Conservation (phyloP, 2,329 filamentous ascomycete species). For the Claviceps citrina region DNA sequence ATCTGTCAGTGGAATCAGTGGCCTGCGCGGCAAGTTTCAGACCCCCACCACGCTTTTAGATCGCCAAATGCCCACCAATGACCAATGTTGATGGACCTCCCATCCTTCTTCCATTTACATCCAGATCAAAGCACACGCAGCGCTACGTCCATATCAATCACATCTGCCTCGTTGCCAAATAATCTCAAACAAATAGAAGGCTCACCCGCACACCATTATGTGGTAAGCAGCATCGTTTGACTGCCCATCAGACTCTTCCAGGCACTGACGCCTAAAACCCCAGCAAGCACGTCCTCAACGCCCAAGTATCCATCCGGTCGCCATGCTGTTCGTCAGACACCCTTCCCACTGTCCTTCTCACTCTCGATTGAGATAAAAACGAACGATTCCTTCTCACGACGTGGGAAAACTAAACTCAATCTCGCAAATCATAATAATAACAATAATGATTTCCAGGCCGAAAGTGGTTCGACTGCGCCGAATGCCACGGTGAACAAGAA, state of each 20-base stretch:
- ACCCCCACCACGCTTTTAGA: too few species aligned
- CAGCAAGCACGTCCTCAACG: slow-evolving; percentile 97
- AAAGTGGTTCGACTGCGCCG: slow-evolving; percentile 98
- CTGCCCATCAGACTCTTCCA: neutral
- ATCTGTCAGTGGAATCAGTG: too few species aligned
- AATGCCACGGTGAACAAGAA: slow-evolving; percentile 78
- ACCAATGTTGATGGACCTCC: neutral
- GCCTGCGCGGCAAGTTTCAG: too few species aligned
- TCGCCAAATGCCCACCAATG: too few species aligned
- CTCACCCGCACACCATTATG: slow-evolving; percentile 13
- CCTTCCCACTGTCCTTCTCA: neutral
- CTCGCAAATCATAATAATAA: too few species aligned
- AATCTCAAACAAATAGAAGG: too few species aligned
- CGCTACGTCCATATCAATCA: too few species aligned
- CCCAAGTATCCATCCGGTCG: slow-evolving; percentile 88
- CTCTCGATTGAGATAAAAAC: neutral
- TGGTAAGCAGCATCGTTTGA: slow-evolving; percentile 16
- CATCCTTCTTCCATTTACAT: neutral
- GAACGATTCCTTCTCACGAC: too few species aligned
- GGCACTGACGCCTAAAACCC: neutral
- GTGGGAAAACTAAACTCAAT: neutral
- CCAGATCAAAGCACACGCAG: too few species aligned
- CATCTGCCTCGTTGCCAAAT: too few species aligned
- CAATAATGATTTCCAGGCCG: slow-evolving; percentile 39
- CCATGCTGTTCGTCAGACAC: slow-evolving; percentile 61